phyloP scores from a whole-genome alignment of 768 basidiomycete genomes.

The Gelatoporia subvermispora region DNA sequence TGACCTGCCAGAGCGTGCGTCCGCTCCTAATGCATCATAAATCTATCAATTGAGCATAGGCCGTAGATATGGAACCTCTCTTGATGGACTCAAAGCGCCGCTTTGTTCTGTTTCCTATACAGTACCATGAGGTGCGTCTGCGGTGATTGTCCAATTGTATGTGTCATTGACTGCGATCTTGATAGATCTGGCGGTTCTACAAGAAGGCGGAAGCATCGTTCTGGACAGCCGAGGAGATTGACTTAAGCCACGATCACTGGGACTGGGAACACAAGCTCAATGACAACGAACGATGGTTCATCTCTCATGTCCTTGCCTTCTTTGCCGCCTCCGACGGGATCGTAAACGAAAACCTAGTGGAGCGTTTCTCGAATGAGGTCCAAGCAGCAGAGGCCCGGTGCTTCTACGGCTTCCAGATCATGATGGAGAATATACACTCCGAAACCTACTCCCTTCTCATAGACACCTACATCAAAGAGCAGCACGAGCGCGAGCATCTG shows the following conservation, averaged over 20 bases:
- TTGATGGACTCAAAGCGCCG: conserved; percentile 71
- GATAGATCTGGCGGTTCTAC: conserved; percentile 91
- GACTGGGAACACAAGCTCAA: conserved; percentile 86
- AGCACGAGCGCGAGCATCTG: conserved; percentile 67
- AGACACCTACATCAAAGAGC: conserved; percentile 89
- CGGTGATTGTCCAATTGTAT: neutral
- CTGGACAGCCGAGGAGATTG: conserved; percentile 92
- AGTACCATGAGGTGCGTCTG: conserved; percentile 74
- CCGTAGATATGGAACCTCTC: conserved; percentile 70
- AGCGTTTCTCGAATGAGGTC: conserved; percentile 90
- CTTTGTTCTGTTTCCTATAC: conserved; percentile 92
- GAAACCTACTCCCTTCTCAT: conserved; percentile 96
- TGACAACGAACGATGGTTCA: conserved; percentile 79
- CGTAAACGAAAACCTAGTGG: conserved; percentile 93
- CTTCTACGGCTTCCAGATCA: conserved; percentile 97
- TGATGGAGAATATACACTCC: conserved; percentile 98
- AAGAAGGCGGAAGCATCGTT: conserved; percentile 93
- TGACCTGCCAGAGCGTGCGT: conserved; percentile 42
- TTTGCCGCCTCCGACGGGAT: conserved; percentile 96
- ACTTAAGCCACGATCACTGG: conserved; percentile 76
- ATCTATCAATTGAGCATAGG: neutral
- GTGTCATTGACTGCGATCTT: neutral
- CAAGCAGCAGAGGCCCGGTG: conserved; percentile 90
- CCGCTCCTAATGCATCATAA: neutral
- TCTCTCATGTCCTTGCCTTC: conserved; percentile 91